Evolutionary conservation across 1,284 basidiomycete genomes (phyloP).

Genomic region (Sporisorium exsertum): DNA sequence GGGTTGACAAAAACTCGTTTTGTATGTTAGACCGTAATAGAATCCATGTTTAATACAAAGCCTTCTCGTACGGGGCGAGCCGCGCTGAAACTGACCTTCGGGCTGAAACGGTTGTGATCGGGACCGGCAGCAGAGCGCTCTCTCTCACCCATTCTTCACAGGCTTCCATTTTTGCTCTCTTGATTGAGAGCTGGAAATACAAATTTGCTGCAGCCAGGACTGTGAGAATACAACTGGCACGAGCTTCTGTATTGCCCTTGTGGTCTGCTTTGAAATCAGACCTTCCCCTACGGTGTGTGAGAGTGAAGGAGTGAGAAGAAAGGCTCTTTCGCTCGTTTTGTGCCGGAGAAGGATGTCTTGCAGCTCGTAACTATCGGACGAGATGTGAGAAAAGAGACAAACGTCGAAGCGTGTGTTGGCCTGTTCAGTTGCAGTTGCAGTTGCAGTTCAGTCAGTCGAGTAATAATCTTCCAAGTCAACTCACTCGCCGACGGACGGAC

Average conservation of each 20-base stretch:
- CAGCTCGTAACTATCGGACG: conserved; percentile 19
- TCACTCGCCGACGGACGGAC: neutral
- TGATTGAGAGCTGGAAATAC: neutral
- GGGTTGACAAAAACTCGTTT: no score
- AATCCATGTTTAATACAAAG: neutral
- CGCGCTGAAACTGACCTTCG: neutral
- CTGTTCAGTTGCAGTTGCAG: neutral
- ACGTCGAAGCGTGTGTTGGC: neutral
- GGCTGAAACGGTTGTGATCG: conserved; percentile 54
- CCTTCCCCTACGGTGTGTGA: neutral
- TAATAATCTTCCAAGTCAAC: conserved; percentile 1
- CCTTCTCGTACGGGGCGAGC: conserved; percentile 18
- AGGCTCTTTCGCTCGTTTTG: no score
- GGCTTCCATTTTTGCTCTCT: neutral
- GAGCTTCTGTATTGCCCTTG: neutral
- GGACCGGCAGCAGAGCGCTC: conserved; percentile 16
- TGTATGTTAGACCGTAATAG: neutral
- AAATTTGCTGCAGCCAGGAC: neutral
- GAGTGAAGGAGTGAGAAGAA: neutral
- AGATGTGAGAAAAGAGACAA: neutral
- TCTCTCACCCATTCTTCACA: neutral
- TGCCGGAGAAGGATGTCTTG: no score
- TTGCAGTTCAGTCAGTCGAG: no score
- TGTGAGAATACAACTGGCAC: neutral
- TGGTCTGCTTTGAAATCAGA: conserved; percentile 25